phyloP scores from a whole-genome alignment of 202 grass and related monocot species.

The Schoenoplectus tabernaemontani region DNA sequence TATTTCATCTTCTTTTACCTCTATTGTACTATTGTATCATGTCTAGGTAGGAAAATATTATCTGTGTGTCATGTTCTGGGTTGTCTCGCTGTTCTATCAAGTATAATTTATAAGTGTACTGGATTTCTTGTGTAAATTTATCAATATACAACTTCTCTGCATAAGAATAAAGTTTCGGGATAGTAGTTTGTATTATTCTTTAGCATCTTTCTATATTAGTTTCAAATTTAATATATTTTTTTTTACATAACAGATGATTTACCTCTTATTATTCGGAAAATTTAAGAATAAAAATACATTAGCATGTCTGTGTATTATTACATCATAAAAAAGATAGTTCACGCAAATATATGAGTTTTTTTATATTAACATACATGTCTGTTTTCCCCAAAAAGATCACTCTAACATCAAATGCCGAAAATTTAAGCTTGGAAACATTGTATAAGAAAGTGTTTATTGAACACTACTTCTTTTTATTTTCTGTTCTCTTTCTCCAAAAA shows the following conservation, averaged over 20 bases:
- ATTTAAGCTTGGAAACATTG: neutral
- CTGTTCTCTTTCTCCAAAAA: neutral
- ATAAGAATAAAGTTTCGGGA: neutral
- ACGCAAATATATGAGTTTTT: neutral
- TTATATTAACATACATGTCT: too few species aligned
- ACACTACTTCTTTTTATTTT: too few species aligned
- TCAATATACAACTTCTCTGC: neutral
- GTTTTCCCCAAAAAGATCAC: too few species aligned
- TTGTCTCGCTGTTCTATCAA: neutral
- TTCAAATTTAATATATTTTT: neutral
- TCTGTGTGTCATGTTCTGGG: neutral
- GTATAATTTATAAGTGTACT: neutral
- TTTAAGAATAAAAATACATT: neutral
- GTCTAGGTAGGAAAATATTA: neutral
- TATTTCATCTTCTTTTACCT: neutral
- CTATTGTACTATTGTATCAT: conserved; percentile 6
- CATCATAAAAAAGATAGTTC: neutral
- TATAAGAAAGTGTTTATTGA: too few species aligned
- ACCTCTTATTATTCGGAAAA: neutral
- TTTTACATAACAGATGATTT: neutral
- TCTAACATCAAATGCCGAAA: neutral
- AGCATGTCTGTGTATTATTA: neutral
- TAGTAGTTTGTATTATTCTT: neutral
- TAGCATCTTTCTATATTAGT: neutral
- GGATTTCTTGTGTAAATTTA: neutral